Conservation (phyloP, 1,284 basidiomycete species). For the Exobasidium rhododendri region DNA sequence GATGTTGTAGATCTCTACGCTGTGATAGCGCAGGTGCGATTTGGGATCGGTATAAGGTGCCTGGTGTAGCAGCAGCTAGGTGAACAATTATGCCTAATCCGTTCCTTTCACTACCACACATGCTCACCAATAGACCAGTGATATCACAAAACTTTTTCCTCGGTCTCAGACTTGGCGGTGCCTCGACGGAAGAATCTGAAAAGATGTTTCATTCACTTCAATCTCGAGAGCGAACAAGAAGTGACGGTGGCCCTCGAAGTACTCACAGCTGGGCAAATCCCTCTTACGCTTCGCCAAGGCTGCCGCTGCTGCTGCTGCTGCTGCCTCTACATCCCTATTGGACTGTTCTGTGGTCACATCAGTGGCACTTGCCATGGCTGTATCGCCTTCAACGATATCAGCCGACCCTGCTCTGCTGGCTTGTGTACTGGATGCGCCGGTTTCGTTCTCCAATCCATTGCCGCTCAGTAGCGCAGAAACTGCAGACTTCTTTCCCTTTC, state of each 20-base stretch:
- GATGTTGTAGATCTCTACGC: constrained; percentile 78
- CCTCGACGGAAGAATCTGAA: constrained; percentile 75
- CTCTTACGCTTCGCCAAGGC: constrained; percentile 1
- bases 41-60: constrained; percentile 81
- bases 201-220: background rate
- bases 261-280: constrained; percentile 9
- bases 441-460: too few relatives aligned
- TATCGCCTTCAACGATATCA: constrained; percentile 1
- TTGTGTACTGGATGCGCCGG: background rate
- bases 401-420: background rate
- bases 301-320: constrained; percentile 1
- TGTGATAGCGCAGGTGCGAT: constrained; percentile 75
- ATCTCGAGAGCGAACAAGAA: background rate
- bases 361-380: background rate
- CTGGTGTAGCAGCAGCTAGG: constrained; percentile 55
- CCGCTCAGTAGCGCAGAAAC: background rate
- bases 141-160: constrained; percentile 79
- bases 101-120: too few relatives aligned
- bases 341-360: background rate
- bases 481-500: constrained; percentile 4
- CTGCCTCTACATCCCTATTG: background rate
- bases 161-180: constrained; percentile 75
- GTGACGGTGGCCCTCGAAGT: background rate
- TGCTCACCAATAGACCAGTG: constrained; percentile 71
- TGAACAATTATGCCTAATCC: background rate